Conservation (phyloP, 345 rosid genomes). For the Sisymbrium irio region DNA sequence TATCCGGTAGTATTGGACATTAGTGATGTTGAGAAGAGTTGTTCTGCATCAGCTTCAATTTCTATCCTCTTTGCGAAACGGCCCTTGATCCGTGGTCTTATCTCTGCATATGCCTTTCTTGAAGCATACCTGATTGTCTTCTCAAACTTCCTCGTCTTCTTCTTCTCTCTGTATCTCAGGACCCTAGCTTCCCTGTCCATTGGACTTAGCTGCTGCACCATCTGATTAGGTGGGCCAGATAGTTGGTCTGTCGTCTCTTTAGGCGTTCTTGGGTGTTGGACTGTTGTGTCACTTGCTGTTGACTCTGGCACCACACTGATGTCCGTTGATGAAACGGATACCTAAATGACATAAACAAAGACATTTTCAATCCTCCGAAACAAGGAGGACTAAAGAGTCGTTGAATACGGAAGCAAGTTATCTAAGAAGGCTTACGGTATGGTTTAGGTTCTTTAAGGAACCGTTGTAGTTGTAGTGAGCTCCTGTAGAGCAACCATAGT, state of each 20-base stretch:
- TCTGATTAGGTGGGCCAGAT: constrained; percentile 48
- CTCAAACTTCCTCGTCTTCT: constrained; percentile 81
- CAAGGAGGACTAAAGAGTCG: too few species aligned
- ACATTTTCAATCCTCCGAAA: too few species aligned
- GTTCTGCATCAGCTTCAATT: constrained; percentile 58
- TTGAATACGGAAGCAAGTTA: too few species aligned
- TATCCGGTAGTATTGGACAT: constrained; percentile 50
- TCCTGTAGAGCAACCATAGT: constrained; percentile 45
- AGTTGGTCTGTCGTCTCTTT: constrained; percentile 63
- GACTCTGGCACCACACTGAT: constrained; percentile 72
- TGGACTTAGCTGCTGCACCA: constrained; percentile 64
- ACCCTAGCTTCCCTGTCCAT: constrained; percentile 93
- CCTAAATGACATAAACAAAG: constrained; percentile 14
- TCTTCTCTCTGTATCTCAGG: constrained; percentile 89
- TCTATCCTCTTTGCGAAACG: constrained; percentile 81
- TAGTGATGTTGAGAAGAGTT: constrained; percentile 53
- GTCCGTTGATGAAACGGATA: constrained; percentile 70
- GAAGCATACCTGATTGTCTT: constrained; percentile 98
- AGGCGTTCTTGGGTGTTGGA: constrained; percentile 48
- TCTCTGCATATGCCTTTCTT: constrained; percentile 94
- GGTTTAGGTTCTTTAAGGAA: constrained; percentile 40
- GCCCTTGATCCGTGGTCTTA: constrained; percentile 90
- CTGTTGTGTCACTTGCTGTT: constrained; percentile 57
- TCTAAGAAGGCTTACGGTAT: constrained; percentile 7
- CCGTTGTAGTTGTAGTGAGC: constrained; percentile 47